These are phyloP conservation scores for Periglandula ipomoeae DNA, from an alignment of 2,329 filamentous ascomycete species.

Conservation along the genomic window DNA sequence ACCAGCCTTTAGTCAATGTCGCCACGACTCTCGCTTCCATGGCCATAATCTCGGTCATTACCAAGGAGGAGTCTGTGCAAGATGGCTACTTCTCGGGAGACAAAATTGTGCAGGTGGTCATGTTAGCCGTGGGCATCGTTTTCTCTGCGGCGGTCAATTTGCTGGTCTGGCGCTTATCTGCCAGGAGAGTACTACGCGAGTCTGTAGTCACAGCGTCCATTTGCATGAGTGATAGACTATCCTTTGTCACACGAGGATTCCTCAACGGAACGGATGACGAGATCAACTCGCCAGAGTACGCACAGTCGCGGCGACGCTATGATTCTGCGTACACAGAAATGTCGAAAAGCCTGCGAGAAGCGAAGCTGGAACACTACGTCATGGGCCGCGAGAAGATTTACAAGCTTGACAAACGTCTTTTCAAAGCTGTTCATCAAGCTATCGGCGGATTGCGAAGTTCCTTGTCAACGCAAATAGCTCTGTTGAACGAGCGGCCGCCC, in stretches of 20 bases:
- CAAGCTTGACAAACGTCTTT: slow-evolving; percentile 66
- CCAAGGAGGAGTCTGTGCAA: slow-evolving; percentile 84
- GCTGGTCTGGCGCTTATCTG: slow-evolving; percentile 68
- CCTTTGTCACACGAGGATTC: slow-evolving; percentile 74
- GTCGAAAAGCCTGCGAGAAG: slow-evolving; percentile 70
- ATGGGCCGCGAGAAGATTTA: slow-evolving; percentile 73
- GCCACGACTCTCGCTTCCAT: slow-evolving; percentile 80
- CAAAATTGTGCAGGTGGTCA: slow-evolving; percentile 74
- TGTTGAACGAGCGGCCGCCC: slow-evolving; percentile 55
- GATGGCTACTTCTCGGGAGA: slow-evolving; percentile 70
- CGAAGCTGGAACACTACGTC: slow-evolving; percentile 82
- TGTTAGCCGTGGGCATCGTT: slow-evolving; percentile 69
- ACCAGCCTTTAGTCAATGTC: slow-evolving; percentile 72
- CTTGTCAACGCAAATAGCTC: slow-evolving; percentile 76
- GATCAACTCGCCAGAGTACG: slow-evolving; percentile 57
- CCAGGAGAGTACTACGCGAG: slow-evolving; percentile 61
- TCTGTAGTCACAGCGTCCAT: slow-evolving; percentile 65
- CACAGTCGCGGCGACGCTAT: slow-evolving; percentile 53
- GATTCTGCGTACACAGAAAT: slow-evolving; percentile 60
- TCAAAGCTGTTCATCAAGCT: slow-evolving; percentile 74
- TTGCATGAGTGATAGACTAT: slow-evolving; percentile 71
- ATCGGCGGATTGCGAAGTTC: slow-evolving; percentile 86
- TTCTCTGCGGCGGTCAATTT: slow-evolving; percentile 68
- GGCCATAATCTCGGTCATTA: slow-evolving; percentile 80
- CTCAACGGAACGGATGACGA: slow-evolving; percentile 75